Conservation (phyloP, 2,329 filamentous ascomycete genomes). For the Colletotrichum sp. region DNA sequence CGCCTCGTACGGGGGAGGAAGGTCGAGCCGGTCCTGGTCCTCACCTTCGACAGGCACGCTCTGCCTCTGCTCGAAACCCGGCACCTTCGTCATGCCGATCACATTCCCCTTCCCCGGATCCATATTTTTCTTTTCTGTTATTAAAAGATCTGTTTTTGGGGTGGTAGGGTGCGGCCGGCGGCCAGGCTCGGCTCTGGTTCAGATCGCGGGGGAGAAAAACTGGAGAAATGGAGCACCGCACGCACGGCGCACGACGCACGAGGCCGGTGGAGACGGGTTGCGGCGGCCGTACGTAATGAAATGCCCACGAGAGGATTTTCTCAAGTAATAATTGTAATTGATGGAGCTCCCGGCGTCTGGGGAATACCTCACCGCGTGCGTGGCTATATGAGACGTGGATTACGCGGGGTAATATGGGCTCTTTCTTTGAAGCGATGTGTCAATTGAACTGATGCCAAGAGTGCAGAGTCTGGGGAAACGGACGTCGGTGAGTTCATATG, state of each 20-base stretch:
- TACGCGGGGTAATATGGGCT: conserved; percentile 11
- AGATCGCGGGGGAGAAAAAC: background rate
- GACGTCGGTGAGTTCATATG: background rate
- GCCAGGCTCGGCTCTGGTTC: background rate
- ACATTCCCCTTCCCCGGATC: background rate
- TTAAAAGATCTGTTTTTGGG: background rate
- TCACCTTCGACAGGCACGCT: background rate
- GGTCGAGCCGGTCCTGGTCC: background rate
- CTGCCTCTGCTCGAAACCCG: background rate
- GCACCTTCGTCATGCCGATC: background rate
- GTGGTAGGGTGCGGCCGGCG: background rate
- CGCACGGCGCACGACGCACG: background rate
- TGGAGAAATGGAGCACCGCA: background rate
- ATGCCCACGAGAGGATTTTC: background rate
- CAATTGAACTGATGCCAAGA: background rate
- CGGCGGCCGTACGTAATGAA: conserved; percentile 13
- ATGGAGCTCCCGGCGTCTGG: background rate
- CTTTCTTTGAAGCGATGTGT: background rate
- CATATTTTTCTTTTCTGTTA: background rate
- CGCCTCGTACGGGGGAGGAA: conserved; percentile 5
- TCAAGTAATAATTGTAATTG: conserved; percentile 19
- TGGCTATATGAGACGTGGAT: conserved; percentile 4
- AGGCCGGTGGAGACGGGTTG: background rate
- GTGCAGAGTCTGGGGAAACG: background rate
- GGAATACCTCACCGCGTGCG: too few species aligned